phyloP scores from a whole-genome alignment of 805 yeast species.

The Kuraishia hungarica region DNA sequence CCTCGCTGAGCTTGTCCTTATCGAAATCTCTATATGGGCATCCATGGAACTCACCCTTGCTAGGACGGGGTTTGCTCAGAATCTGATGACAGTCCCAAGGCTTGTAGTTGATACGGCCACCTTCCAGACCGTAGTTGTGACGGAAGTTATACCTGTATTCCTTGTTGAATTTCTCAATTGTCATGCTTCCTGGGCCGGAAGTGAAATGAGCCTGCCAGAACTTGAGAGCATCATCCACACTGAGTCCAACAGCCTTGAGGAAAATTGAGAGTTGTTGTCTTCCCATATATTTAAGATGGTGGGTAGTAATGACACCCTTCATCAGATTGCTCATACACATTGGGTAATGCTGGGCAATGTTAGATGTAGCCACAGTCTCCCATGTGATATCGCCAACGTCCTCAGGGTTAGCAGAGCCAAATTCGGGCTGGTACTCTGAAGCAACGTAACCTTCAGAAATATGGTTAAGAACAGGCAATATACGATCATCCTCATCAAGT shows the following conservation, averaged over 20 bases:
- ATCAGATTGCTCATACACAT: constrained; percentile 69
- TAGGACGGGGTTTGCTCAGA: constrained; percentile 61
- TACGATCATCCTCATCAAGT: constrained; percentile 84
- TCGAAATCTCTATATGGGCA: constrained; percentile 83
- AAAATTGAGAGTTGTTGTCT: constrained; percentile 83
- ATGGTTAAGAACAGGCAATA: constrained; percentile 76
- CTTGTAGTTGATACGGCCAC: constrained; percentile 74
- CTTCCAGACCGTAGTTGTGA: constrained; percentile 88
- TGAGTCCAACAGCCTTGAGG: constrained; percentile 82
- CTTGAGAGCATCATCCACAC: constrained; percentile 76
- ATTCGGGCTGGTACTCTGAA: constrained; percentile 28
- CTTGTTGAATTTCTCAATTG: constrained; percentile 72
- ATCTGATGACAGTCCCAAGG: constrained; percentile 84
- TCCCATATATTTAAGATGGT: constrained; percentile 75
- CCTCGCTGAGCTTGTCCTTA: constrained; percentile 49
- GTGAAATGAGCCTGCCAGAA: constrained; percentile 80
- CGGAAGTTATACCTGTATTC: constrained; percentile 85
- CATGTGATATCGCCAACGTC: constrained; percentile 49
- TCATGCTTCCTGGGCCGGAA: constrained; percentile 35
- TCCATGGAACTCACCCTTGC: constrained; percentile 69
- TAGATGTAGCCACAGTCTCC: constrained; percentile 44
- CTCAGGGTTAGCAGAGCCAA: constrained; percentile 16
- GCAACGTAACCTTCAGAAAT: constrained; percentile 65
- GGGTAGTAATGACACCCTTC: constrained; percentile 44
- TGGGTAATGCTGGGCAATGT: constrained; percentile 63